phyloP scores from a whole-genome alignment of 345 rosid species.

The Gossypium arboreum region DNA sequence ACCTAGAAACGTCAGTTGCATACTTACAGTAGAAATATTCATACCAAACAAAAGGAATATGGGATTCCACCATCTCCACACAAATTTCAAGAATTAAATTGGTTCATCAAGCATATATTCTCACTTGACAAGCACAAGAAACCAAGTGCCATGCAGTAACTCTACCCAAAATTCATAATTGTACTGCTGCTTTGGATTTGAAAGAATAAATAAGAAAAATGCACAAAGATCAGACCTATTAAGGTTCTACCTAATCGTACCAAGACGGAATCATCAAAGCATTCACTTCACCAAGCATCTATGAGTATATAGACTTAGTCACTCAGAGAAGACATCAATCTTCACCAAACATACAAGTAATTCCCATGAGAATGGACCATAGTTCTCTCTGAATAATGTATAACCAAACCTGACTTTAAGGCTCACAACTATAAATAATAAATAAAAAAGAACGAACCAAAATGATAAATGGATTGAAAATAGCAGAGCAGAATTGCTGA shows the following conservation, averaged over 20 bases:
- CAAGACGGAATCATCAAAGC: neutral
- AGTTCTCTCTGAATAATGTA: neutral
- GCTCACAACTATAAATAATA: neutral
- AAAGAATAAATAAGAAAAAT: neutral
- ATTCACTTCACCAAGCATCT: constrained; percentile 1
- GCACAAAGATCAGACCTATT: neutral
- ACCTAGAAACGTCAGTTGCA: neutral
- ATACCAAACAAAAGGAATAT: neutral
- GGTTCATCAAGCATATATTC: neutral
- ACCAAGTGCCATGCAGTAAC: neutral
- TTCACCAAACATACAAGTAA: neutral
- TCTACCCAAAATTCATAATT: neutral
- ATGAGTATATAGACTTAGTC: neutral
- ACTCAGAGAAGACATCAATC: constrained; percentile 1
- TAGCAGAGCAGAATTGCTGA: neutral
- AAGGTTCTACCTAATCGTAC: neutral
- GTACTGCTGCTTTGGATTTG: neutral
- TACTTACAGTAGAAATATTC: neutral
- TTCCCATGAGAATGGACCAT: neutral
- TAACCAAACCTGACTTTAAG: neutral
- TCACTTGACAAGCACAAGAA: neutral
- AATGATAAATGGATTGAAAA: neutral
- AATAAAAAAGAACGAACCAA: neutral
- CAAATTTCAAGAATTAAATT: neutral
- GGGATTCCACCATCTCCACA: neutral